A percentile compares a stretch with the other conserved stretches of the same genome.
Conservation (phyloP, 75 land plant species). For the Sequoia sempervirens region DNA sequence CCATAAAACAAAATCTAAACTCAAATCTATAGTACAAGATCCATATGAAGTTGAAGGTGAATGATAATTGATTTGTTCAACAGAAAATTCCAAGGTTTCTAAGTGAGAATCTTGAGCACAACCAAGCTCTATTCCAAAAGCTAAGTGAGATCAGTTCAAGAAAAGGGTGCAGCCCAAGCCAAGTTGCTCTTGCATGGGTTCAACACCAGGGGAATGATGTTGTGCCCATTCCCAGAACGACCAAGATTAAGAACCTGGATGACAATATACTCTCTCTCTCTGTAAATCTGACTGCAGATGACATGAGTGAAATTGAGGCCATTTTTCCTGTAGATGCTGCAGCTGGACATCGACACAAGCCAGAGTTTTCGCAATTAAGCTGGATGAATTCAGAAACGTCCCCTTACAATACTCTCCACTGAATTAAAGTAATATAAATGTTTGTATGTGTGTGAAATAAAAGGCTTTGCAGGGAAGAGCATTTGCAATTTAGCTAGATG, state of each 20-base stretch:
- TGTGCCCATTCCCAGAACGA: slow-evolving; percentile 63
- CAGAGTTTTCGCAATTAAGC: neutral
- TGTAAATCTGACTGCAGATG: slow-evolving; percentile 34
- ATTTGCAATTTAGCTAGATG: too few species aligned
- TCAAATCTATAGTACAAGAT: neutral
- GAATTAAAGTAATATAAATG: neutral
- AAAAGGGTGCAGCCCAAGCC: slow-evolving; percentile 48
- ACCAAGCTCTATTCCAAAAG: slow-evolving; percentile 14
- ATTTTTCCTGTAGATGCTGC: slow-evolving; percentile 24
- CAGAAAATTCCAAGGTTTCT: slow-evolving; percentile 27
- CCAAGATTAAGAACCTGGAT: slow-evolving; percentile 41
- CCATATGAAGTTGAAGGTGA: neutral
- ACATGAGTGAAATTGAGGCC: slow-evolving; percentile 48
- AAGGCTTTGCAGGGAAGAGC: too few species aligned
- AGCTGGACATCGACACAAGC: slow-evolving; percentile 27
- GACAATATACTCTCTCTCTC: slow-evolving; percentile 44
- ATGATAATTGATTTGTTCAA: neutral
- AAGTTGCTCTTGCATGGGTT: slow-evolving; percentile 69
- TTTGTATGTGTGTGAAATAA: too few species aligned
- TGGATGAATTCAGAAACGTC: slow-evolving; percentile 22
- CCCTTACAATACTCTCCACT: neutral
- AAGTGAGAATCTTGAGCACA: slow-evolving; percentile 32
- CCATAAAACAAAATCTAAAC: too few species aligned
- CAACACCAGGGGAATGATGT: slow-evolving; percentile 58
- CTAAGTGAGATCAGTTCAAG: slow-evolving; percentile 33